Percentiles rank a stretch among this genome's conserved stretches.
Evolutionary conservation across 371 early-diverging fungal genomes (phyloP).

Genomic region (Rhizopus stolonifer): DNA sequence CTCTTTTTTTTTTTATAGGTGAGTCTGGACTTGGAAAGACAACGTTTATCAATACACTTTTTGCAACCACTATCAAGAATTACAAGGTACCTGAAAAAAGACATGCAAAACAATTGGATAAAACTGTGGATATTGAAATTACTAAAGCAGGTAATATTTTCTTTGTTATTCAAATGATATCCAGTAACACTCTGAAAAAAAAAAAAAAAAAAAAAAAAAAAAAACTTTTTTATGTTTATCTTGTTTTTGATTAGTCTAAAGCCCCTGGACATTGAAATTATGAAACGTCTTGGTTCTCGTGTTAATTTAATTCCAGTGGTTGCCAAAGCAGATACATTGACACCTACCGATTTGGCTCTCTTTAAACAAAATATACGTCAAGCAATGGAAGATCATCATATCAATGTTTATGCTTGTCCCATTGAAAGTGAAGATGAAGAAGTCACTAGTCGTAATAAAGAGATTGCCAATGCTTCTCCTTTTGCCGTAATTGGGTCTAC

Average conservation of each 20-base stretch:
- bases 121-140: constrained; percentile 84
- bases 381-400: constrained; percentile 71
- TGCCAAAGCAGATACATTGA: constrained; percentile 71
- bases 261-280: constrained; percentile 90
- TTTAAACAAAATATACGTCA: constrained; percentile 81
- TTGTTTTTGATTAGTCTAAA: constrained; percentile 65
- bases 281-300: constrained; percentile 79
- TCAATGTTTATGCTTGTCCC: constrained; percentile 74
- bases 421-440: constrained; percentile 87
- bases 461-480: constrained; percentile 87
- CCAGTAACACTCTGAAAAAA: too few species aligned
- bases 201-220: too few species aligned
- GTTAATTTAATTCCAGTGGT: constrained; percentile 89
- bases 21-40: constrained; percentile 76
- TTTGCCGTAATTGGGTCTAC: constrained; percentile 93
- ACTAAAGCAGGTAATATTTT: constrained; percentile 60
- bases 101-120: constrained; percentile 59
- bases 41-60: constrained; percentile 86
- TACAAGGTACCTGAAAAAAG: constrained; percentile 56
- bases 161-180: constrained; percentile 48
- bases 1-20: constrained; percentile 25
- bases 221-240: too few species aligned
- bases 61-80: constrained; percentile 67
- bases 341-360: constrained; percentile 71
- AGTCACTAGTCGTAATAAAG: constrained; percentile 69